Conservation (phyloP, 768 basidiomycete genomes). For the Mycena amicta region DNA sequence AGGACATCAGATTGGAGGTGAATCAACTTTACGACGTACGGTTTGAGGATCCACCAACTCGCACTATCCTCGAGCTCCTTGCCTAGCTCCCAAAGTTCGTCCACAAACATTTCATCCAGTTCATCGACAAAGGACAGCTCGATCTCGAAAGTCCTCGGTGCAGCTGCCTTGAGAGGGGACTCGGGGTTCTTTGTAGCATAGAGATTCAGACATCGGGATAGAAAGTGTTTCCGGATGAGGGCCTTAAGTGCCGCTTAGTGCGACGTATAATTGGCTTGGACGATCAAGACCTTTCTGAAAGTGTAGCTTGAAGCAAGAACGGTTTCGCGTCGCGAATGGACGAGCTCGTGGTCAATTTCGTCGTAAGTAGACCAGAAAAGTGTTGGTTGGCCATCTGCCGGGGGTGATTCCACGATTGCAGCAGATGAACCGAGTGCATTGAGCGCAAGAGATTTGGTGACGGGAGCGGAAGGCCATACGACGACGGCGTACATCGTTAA, state of each 20-base stretch:
- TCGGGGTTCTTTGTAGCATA: constrained; percentile 59
- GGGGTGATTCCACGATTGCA: constrained; percentile 22
- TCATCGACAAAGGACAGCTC: constrained; percentile 92
- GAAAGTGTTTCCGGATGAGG: constrained; percentile 91
- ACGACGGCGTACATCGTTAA: constrained; percentile 32
- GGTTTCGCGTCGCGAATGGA: constrained; percentile 47
- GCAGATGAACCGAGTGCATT: constrained; percentile 26
- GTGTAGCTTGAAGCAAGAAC: constrained; percentile 82
- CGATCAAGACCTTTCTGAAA: constrained; percentile 63
- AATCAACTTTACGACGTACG: constrained; percentile 41
- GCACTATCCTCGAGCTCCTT: constrained; percentile 52
- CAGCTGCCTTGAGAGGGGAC: constrained; percentile 54
- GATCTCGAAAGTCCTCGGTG: constrained; percentile 80
- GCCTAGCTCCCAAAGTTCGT: constrained; percentile 90
- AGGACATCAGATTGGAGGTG: constrained; percentile 1
- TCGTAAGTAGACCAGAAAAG: constrained; percentile 92
- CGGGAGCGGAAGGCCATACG: constrained; percentile 53
- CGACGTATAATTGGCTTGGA: background rate
- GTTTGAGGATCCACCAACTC: constrained; percentile 95
- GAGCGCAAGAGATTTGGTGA: constrained; percentile 49
- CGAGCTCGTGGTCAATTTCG: constrained; percentile 75
- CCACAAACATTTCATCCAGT: constrained; percentile 88
- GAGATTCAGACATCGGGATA: constrained; percentile 63
- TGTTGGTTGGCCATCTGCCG: constrained; percentile 30
- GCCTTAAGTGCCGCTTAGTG: constrained; percentile 36